Evolutionary conservation across 2,329 filamentous ascomycete species (phyloP).

Genomic region (Fusarium irregulare): DNA sequence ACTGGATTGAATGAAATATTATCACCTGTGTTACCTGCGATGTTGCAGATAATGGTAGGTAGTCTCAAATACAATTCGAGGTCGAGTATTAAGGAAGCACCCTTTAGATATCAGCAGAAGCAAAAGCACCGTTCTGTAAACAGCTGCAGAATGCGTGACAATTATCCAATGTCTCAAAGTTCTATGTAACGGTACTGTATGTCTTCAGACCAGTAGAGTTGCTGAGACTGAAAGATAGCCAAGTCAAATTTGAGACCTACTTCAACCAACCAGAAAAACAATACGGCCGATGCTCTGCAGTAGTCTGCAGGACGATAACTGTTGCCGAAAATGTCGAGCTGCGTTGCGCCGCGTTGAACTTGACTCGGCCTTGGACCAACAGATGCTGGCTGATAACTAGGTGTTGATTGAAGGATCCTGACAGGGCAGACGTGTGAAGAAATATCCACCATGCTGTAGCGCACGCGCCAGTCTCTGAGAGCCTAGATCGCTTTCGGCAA

Average conservation of each 20-base stretch:
- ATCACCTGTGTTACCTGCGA: conserved; percentile 15
- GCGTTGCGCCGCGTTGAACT: conserved; percentile 45
- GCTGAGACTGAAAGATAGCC: conserved; percentile 22
- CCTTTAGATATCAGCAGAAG: conserved; percentile 12
- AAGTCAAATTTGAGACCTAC: conserved; percentile 29
- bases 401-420: conserved; percentile 42
- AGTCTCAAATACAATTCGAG: conserved; percentile 13
- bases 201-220: conserved; percentile 2
- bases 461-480: conserved; percentile 41
- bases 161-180: conserved; percentile 15
- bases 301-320: conserved; percentile 39
- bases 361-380: conserved; percentile 44
- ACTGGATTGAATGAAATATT: conserved; percentile 29
- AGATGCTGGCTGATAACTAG: conserved; percentile 43
- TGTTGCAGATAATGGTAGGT: conserved; percentile 16
- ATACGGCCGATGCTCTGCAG: conserved; percentile 39
- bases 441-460: conserved; percentile 42
- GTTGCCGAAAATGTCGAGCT: conserved; percentile 48
- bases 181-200: conserved; percentile 11
- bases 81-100: conserved; percentile 14
- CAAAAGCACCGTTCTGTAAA: conserved; percentile 16
- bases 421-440: conserved; percentile 41
- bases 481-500: conserved; percentile 45
- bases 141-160: conserved; percentile 28
- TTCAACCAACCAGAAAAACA: conserved; percentile 26